Evolutionary conservation across 345 rosid genomes (phyloP).

Genomic region (Lumnitzera racemosa): DNA sequence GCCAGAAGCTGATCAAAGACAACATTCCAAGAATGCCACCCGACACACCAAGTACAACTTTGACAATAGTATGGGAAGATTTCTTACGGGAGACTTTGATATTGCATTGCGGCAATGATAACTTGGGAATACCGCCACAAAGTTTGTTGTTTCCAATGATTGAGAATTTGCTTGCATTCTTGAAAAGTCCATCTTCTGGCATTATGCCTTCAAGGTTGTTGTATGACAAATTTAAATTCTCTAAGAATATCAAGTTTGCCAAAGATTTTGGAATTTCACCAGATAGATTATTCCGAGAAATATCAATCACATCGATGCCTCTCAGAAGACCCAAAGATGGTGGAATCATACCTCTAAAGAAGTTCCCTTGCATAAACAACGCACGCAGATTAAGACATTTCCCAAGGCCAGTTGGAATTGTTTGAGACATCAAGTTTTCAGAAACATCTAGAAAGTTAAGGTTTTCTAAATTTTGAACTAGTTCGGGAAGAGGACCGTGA

Average conservation of each 20-base stretch:
- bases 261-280: constrained; percentile 9
- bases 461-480: constrained; percentile 2
- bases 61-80: neutral
- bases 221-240: constrained; percentile 12
- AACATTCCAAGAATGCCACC: neutral
- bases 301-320: constrained; percentile 1
- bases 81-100: neutral
- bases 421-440: constrained; percentile 1
- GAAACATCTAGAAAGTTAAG: constrained; percentile 3
- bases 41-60: neutral
- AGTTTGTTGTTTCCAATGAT: constrained; percentile 6
- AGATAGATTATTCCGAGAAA: constrained; percentile 7
- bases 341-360: constrained; percentile 3
- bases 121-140: constrained; percentile 6
- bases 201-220: constrained; percentile 9
- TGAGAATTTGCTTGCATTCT: constrained; percentile 1
- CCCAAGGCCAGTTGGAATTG: constrained; percentile 5
- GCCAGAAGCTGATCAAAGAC: neutral
- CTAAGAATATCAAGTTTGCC: neutral
- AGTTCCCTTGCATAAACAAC: constrained; percentile 4
- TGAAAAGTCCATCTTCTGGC: constrained; percentile 8
- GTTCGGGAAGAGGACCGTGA: neutral
- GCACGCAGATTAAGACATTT: constrained; percentile 2
- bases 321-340: neutral
- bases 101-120: constrained; percentile 4